These are phyloP conservation scores for Nannizzia gypsea DNA, from an alignment of 2,329 filamentous ascomycete genomes.

Conservation along the genomic window DNA sequence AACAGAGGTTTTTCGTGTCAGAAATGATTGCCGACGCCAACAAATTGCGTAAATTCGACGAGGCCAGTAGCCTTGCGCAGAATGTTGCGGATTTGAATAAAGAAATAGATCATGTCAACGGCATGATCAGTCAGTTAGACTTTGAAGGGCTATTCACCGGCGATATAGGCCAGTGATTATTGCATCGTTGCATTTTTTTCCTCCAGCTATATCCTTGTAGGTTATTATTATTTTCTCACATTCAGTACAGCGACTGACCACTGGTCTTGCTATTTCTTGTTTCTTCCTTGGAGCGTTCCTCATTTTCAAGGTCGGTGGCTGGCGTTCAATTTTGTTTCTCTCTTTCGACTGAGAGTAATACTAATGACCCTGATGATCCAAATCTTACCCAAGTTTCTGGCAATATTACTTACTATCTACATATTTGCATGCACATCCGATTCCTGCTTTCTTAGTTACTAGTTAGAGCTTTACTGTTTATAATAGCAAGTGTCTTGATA, in stretches of 20 bases:
- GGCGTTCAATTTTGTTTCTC: not conserved
- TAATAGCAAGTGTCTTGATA: not conserved
- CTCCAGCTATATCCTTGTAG: not conserved
- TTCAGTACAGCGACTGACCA: not conserved
- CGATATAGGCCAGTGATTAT: not conserved
- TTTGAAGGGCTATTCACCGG: conserved; percentile 41
- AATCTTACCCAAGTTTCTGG: not conserved
- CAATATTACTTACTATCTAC: not conserved
- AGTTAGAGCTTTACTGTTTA: not conserved
- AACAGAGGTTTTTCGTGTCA: conserved; percentile 79
- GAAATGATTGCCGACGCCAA: conserved; percentile 73
- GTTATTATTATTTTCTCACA: not conserved
- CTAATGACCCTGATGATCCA: not conserved
- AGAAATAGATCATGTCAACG: conserved; percentile 59
- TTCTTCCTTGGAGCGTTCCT: conserved; percentile 1
- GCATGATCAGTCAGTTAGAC: conserved; percentile 56
- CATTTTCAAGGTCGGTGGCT: not conserved
- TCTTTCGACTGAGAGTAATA: not conserved
- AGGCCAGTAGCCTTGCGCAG: conserved; percentile 64
- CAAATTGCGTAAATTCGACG: conserved; percentile 68
- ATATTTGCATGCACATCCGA: not conserved
- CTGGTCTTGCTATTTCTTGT: not conserved
- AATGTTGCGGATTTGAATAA: conserved; percentile 72
- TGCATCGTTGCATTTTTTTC: not conserved
- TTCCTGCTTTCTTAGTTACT: not conserved